Percentiles rank a stretch among this genome's conserved stretches.
Evolutionary conservation across 148 eudicot species (phyloP).

Genomic region (Polygonum maritimum): DNA sequence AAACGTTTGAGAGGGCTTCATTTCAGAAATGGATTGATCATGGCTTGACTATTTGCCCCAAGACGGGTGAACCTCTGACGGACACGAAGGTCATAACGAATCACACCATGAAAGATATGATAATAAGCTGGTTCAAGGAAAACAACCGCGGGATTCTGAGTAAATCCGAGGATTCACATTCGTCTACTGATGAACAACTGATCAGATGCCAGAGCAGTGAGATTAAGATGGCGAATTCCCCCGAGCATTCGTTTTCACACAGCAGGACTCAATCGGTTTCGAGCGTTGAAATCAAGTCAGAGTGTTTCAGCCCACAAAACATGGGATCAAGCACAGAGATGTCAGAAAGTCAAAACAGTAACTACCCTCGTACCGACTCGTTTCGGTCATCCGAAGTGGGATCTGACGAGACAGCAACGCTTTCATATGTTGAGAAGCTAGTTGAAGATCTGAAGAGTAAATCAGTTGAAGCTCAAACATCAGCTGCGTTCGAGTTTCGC

Average conservation of each 20-base stretch:
- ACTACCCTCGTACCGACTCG: constrained; percentile 29
- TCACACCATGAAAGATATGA: constrained; percentile 86
- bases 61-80: constrained; percentile 52
- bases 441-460: constrained; percentile 41
- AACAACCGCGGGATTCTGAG: constrained; percentile 33
- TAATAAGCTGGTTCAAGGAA: constrained; percentile 76
- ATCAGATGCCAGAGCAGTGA: background rate
- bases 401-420: constrained; percentile 46
- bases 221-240: background rate
- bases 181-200: constrained; percentile 18
- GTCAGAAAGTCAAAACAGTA: constrained; percentile 30
- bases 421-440: constrained; percentile 47
- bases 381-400: constrained; percentile 28
- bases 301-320: constrained; percentile 15
- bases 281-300: constrained; percentile 32
- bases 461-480: constrained; percentile 42
- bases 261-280: constrained; percentile 75
- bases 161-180: constrained; percentile 19
- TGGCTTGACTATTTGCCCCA: constrained; percentile 64
- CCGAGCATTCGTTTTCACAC: constrained; percentile 21
- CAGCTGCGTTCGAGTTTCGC: constrained; percentile 63
- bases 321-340: constrained; percentile 24
- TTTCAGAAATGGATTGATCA: constrained; percentile 78
- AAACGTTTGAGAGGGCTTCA: constrained; percentile 72
- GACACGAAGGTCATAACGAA: constrained; percentile 66